A percentile compares a stretch with the other conserved stretches of the same genome.
These are phyloP conservation scores for Salvia miltiorrhiza DNA, from an alignment of 257 asterid species.

Conservation along the genomic window DNA sequence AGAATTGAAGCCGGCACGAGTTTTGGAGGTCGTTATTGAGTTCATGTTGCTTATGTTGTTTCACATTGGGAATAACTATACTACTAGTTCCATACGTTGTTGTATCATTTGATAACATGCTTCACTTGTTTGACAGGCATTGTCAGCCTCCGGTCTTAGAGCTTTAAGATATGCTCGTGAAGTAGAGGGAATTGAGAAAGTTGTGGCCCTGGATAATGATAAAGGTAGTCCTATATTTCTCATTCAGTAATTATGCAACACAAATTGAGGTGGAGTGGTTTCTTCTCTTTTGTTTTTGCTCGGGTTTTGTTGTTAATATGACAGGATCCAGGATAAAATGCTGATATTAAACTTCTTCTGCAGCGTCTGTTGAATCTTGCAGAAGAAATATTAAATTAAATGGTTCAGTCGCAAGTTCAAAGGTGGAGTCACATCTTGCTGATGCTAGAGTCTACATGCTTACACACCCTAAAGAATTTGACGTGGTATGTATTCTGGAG, in stretches of 20 bases:
- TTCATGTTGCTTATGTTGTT: slow-evolving; percentile 14
- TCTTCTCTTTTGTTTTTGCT: neutral
- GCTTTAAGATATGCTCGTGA: slow-evolving; percentile 95
- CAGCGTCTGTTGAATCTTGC: slow-evolving; percentile 95
- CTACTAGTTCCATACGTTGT: neutral
- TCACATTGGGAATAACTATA: neutral
- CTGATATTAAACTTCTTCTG: slow-evolving; percentile 26
- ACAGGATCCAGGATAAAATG: neutral
- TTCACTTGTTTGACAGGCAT: slow-evolving; percentile 47
- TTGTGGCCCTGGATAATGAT: slow-evolving; percentile 92
- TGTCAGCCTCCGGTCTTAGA: slow-evolving; percentile 96
- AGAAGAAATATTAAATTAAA: slow-evolving; percentile 88
- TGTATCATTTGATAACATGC: neutral
- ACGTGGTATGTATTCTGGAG: slow-evolving; percentile 55
- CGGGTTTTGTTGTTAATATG: slow-evolving; percentile 4
- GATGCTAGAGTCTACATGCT: slow-evolving; percentile 98
- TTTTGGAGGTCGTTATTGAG: slow-evolving; percentile 69
- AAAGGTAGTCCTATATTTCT: slow-evolving; percentile 43
- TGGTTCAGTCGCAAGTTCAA: slow-evolving; percentile 77
- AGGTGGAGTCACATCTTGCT: slow-evolving; percentile 85
- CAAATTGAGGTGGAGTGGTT: neutral
- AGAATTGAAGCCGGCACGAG: slow-evolving; percentile 66
- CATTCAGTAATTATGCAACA: neutral
- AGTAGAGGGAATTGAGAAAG: slow-evolving; percentile 86
- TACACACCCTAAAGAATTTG: slow-evolving; percentile 94